Evolutionary conservation across 202 grass and related monocot genomes (phyloP).

Genomic region (Panicum hallii): DNA sequence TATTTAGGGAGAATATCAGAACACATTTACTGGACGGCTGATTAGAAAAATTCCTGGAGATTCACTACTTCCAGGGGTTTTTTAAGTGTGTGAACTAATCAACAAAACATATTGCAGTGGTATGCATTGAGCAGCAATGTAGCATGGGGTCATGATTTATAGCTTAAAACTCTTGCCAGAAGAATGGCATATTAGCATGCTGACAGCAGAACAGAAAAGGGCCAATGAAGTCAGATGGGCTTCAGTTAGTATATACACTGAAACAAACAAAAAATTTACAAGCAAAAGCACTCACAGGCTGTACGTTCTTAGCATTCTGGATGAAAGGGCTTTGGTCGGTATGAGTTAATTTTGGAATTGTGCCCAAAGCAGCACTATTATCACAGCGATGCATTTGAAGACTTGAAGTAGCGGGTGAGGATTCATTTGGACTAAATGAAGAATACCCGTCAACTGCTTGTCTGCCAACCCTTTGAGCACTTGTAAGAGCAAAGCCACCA

Average conservation of each 20-base stretch:
- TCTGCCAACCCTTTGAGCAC: constrained; percentile 30
- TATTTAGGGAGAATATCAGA: not conserved
- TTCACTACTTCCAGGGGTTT: not conserved
- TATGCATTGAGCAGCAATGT: not conserved
- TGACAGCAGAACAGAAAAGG: not conserved
- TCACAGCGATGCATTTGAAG: constrained; percentile 38
- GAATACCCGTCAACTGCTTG: constrained; percentile 46
- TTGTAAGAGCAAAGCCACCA: constrained; percentile 42
- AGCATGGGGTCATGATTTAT: not conserved
- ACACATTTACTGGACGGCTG: not conserved
- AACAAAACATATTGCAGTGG: not conserved
- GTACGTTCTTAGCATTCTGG: constrained; percentile 37
- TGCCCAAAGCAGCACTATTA: constrained; percentile 39
- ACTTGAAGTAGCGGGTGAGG: constrained; percentile 44
- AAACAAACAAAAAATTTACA: constrained; percentile 6
- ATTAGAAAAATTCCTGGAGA: not conserved
- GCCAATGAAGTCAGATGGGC: not conserved
- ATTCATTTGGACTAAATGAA: constrained; percentile 54
- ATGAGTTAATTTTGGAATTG: constrained; percentile 34
- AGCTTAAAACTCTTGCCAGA: constrained; percentile 7
- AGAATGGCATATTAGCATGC: not conserved
- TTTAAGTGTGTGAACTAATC: not conserved
- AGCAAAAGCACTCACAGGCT: constrained; percentile 51
- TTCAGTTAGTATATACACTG: constrained; percentile 17
- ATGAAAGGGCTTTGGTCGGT: constrained; percentile 37